Conservation (phyloP, 2,329 filamentous ascomycete genomes). For the Tolypocladium endophyticum region DNA sequence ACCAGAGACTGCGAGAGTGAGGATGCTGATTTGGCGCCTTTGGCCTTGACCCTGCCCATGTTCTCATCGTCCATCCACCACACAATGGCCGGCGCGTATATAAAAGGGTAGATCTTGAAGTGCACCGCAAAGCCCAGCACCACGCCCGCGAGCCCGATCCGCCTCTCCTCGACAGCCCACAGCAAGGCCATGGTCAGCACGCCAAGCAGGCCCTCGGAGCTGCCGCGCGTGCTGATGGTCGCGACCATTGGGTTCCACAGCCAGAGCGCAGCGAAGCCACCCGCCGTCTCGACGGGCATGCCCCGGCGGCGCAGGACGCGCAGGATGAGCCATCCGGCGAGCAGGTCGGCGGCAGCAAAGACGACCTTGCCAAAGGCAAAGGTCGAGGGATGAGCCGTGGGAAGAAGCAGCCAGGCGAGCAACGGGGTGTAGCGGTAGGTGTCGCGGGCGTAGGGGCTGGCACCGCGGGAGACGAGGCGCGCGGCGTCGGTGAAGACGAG, state of each 20-base stretch:
- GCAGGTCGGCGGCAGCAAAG: slow-evolving; percentile 73
- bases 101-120: slow-evolving; percentile 98
- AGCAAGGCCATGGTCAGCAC: slow-evolving; percentile 74
- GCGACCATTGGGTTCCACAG: slow-evolving; percentile 97
- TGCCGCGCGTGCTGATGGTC: slow-evolving; percentile 88
- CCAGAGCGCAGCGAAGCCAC: slow-evolving; percentile 80
- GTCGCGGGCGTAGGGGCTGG: slow-evolving; percentile 75
- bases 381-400: slow-evolving; percentile 51
- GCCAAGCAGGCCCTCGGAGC: slow-evolving; percentile 81
- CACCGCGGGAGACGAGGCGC: slow-evolving; percentile 56
- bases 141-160: slow-evolving; percentile 56
- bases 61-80: slow-evolving; percentile 65
- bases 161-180: slow-evolving; percentile 63
- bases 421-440: slow-evolving; percentile 97
- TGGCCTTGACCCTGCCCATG: slow-evolving; percentile 15
- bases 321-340: slow-evolving; percentile 70
- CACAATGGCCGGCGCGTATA: slow-evolving; percentile 74
- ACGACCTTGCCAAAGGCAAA: slow-evolving; percentile 79
- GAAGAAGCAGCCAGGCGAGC: slow-evolving; percentile 81
- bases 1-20: slow-evolving; percentile 14
- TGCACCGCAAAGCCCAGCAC: slow-evolving; percentile 80
- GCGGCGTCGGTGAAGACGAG: slow-evolving; percentile 95
- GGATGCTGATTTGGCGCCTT: background rate
- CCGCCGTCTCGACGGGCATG: slow-evolving; percentile 43
- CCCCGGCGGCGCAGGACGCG: slow-evolving; percentile 25